Percentiles rank a stretch among this genome's conserved stretches.
These are phyloP conservation scores for Paraurostyla sp. DNA, from an alignment of 73 alveolate species.

Conservation along the genomic window DNA sequence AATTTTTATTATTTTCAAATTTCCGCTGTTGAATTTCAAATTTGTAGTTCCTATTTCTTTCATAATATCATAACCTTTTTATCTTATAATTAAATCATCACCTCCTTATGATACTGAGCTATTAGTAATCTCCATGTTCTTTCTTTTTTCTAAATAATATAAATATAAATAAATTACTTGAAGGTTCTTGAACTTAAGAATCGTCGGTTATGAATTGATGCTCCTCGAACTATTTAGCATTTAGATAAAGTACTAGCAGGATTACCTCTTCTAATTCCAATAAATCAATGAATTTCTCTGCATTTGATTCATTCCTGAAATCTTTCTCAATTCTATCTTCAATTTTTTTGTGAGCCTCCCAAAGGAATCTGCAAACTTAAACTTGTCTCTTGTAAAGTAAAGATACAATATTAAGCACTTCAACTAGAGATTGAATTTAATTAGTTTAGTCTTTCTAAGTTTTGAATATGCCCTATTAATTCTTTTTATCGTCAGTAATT, in stretches of 20 bases:
- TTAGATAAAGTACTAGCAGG: neutral
- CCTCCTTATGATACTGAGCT: neutral
- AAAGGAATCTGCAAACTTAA: neutral
- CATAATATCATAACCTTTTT: neutral
- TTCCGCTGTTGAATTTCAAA: neutral
- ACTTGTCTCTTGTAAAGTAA: neutral
- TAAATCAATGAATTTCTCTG: neutral
- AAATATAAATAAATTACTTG: neutral
- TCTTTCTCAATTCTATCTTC: neutral
- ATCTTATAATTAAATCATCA: neutral
- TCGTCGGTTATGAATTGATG: slow-evolving; percentile 2
- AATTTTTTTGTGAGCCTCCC: neutral
- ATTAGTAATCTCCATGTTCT: neutral
- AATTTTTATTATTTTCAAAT: neutral
- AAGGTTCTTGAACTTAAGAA: neutral
- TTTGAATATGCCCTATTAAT: neutral
- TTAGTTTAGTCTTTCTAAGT: neutral
- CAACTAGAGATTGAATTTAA: neutral
- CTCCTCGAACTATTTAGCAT: neutral
- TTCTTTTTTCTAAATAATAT: neutral
- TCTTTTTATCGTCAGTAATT: neutral
- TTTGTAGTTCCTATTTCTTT: neutral
- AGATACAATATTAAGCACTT: neutral
- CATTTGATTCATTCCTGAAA: neutral
- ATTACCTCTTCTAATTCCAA: neutral